Evolutionary conservation across 2,329 filamentous ascomycete genomes (phyloP).

Genomic region (Elsinoe perseae): DNA sequence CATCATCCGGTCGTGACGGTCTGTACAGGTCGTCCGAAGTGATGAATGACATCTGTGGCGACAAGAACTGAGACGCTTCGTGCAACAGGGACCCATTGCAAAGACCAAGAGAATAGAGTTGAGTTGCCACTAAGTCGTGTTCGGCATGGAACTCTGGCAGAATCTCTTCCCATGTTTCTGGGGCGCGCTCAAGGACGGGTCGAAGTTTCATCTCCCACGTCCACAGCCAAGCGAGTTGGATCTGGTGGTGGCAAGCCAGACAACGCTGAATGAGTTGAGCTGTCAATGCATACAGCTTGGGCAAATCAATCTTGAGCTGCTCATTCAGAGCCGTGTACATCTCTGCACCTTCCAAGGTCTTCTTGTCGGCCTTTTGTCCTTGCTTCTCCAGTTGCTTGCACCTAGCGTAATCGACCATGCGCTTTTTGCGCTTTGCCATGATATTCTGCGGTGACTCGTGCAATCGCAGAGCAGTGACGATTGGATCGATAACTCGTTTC

Average conservation of each 20-base stretch:
- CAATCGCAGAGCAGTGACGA: constrained; percentile 67
- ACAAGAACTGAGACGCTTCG: constrained; percentile 53
- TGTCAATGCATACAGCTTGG: constrained; percentile 71
- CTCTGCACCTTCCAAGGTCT: constrained; percentile 73
- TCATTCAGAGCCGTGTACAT: constrained; percentile 89
- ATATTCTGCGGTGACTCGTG: constrained; percentile 79
- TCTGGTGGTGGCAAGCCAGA: constrained; percentile 72
- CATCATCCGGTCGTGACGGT: constrained; percentile 13
- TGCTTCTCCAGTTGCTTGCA: constrained; percentile 68
- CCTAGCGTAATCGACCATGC: constrained; percentile 80
- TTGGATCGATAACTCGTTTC: constrained; percentile 76
- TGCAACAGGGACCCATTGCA: constrained; percentile 63
- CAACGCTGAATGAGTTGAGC: constrained; percentile 78
- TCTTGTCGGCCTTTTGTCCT: constrained; percentile 81
- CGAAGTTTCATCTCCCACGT: constrained; percentile 79
- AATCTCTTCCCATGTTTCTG: constrained; percentile 64
- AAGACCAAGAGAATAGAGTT: constrained; percentile 63
- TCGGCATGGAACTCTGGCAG: constrained; percentile 70
- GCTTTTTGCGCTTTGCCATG: constrained; percentile 91
- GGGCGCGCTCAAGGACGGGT: constrained; percentile 54
- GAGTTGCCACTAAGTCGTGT: constrained; percentile 66
- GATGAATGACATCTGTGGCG: constrained; percentile 41
- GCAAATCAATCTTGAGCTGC: constrained; percentile 84
- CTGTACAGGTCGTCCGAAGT: constrained; percentile 26
- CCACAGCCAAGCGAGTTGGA: constrained; percentile 75